Conservation (phyloP, 73 alveolate genomes). For the Halteria grandinella region DNA sequence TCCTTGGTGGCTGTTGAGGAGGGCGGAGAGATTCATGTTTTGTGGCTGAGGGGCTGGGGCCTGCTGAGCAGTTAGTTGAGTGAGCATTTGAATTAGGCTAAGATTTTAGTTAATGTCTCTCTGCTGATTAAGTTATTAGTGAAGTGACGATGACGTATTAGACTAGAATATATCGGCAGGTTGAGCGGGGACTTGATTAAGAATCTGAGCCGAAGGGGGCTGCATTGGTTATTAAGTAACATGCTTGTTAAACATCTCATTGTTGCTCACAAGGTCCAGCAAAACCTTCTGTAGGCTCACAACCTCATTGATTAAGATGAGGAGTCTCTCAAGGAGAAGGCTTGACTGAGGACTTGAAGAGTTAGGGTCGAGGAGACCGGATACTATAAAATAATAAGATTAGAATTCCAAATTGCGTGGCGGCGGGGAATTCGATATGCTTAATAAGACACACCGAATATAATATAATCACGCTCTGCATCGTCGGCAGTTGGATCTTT, state of each 20-base stretch:
- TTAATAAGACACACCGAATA: too few species aligned
- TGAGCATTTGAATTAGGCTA: background rate
- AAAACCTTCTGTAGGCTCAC: conserved; percentile 23
- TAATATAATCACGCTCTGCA: too few species aligned
- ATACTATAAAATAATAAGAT: background rate
- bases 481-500: background rate
- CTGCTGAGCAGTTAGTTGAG: too few species aligned
- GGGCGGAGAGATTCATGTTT: too few species aligned
- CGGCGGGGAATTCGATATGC: too few species aligned
- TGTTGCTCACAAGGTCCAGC: conserved; percentile 22
- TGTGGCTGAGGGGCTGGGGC: too few species aligned
- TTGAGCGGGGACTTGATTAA: background rate
- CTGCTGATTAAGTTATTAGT: background rate
- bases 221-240: background rate
- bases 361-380: conserved; percentile 8
- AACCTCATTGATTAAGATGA: conserved; percentile 21
- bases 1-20: too few species aligned
- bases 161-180: background rate
- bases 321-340: conserved; percentile 25
- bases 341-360: background rate
- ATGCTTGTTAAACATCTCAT: conserved; percentile 41
- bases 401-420: too few species aligned
- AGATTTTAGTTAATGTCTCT: background rate
- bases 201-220: background rate
- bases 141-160: background rate